Evolutionary conservation across 257 asterid genomes (phyloP), one percentile per base, ranked within the genome.

Genomic region (Echium plantagineum): DNA sequence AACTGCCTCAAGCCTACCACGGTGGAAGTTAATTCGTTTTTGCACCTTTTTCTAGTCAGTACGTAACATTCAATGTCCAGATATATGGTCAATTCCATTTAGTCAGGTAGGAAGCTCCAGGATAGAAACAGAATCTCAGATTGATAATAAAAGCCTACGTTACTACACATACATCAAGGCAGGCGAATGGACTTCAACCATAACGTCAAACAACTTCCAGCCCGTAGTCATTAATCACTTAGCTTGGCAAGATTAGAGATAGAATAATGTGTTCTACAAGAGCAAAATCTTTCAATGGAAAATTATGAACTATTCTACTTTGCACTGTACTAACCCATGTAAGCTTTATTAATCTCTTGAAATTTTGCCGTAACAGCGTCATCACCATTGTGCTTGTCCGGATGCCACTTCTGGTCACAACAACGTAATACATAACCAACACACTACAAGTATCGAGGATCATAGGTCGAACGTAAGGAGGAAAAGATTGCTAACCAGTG

Each of bases 331-430:
- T 66, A 57, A 84, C 85, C 85, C 15, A 74, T 64, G 57, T 81
- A 83, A 65, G 88, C 91, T 69, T 84, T 87, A 38, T 75, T 83
- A 32, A 81, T 83, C 77, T 77, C 87, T 74, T 83, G 91, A 71
- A 83, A 83, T 63, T 74, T 81, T 10, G 69, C 77, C 13, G 88
- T 83, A 68, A 76, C 78, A 53, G 75, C 77, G 60, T 21, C 59
- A 67, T 83, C 77, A 22, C 79, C 85, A 66, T 71, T 71, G 57
- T 81, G 83, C 68, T 83, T 83, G 67, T 83, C 91, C 38, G 91
- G 91, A 83, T 81, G 91, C 91, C 91, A 83, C 76, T 77, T 81
- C 91, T 83, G 84, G 83, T 69, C 58, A 69, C 57, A 9, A 60
- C 12, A 58, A 74, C 18, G 61, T 47, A 58, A 24, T 24, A 24